Base-by-base conservation (phyloP, 2,329 filamentous ascomycete species). In the Fusarium robinianum region DNA sequence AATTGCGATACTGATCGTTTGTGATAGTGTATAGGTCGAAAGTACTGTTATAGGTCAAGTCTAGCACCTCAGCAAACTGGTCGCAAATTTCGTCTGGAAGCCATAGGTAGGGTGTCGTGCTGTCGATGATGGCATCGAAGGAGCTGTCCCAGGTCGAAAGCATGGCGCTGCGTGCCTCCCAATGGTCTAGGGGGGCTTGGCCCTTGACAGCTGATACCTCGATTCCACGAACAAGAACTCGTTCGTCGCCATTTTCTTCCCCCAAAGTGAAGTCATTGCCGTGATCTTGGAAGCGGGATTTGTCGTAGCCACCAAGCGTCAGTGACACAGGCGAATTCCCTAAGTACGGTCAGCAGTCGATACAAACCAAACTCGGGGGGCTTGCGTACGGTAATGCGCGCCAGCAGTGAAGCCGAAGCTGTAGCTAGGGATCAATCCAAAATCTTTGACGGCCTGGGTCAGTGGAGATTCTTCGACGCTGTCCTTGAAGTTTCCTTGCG, bases 331-430 rank as follows among this genome's bases (percentile, higher is more conserved):
- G 75, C 7, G 70, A 46, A 42, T 70, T 68, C 41, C 60, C 63
- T 68, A 50, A 39, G 49, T 16, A 6, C 6, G 5, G 36, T 60
- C 17, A 63, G 51, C 36, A 35, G 8, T 32, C 11, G 16, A 37
- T 6, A 12, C 7, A 15, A 8, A 41, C 7, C 15, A 14, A 19
- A 16, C 8, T 27, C 6, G 6, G 33, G 30, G 12, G 14, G 5
- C 12, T 23, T 10, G 18, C 78, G 64, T 70, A 84, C 83, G 76
- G 60, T 90, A 90, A 49, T 78, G 77, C n/a, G 85, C 85, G 11
- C 87, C 87, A 26, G 86, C 86, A 4, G 87, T 90, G 63, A 84
- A 90, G 37, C 84, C 85, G 62, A 87, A 90, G 27, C 84, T 87
- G 50, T 88, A 75, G 63, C 86, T 89, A 1, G 85, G 83, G 33